These are phyloP conservation scores for Panus rudis DNA, from an alignment of 768 basidiomycete species.

Conservation along the genomic window DNA sequence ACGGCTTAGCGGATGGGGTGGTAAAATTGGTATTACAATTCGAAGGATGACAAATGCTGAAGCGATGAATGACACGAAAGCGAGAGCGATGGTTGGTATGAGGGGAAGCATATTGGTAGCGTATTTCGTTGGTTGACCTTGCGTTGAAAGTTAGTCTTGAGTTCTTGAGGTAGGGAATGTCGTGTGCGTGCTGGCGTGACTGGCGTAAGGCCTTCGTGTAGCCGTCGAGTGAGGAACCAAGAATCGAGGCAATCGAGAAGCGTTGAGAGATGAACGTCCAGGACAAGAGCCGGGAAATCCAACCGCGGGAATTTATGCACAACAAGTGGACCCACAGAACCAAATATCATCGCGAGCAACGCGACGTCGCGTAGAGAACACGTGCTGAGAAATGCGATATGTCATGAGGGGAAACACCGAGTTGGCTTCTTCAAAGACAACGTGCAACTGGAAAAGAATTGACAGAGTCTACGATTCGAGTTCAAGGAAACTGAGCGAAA, in stretches of 20 bases:
- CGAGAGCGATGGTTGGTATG: constrained; percentile 56
- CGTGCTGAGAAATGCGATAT: constrained; percentile 1
- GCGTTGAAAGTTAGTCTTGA: constrained; percentile 10
- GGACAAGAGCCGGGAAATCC: constrained; percentile 6
- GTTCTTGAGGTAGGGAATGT: constrained; percentile 17
- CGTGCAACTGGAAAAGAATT: no score
- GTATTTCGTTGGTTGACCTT: constrained; percentile 18
- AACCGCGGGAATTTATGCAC: constrained; percentile 23
- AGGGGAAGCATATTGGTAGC: constrained; percentile 53
- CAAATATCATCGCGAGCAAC: constrained; percentile 11
- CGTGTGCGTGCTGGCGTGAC: constrained; percentile 22
- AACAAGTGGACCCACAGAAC: constrained; percentile 21
- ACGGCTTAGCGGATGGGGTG: constrained; percentile 65
- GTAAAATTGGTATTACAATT: constrained; percentile 68
- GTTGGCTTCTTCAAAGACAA: no score
- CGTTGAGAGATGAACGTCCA: constrained; percentile 3
- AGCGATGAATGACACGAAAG: constrained; percentile 63
- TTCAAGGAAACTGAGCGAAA: no score
- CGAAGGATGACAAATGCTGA: constrained; percentile 73
- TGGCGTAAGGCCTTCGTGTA: constrained; percentile 33
- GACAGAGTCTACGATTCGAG: no score
- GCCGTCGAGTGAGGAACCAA: constrained; percentile 25
- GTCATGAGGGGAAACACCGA: no score
- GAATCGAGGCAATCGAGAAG: constrained; percentile 12
- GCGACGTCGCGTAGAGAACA: neutral